Percentiles rank a stretch among this genome's conserved stretches.
Evolutionary conservation across 164 flowering plant genomes (phyloP).

Genomic region (Liquidambar formosana): DNA sequence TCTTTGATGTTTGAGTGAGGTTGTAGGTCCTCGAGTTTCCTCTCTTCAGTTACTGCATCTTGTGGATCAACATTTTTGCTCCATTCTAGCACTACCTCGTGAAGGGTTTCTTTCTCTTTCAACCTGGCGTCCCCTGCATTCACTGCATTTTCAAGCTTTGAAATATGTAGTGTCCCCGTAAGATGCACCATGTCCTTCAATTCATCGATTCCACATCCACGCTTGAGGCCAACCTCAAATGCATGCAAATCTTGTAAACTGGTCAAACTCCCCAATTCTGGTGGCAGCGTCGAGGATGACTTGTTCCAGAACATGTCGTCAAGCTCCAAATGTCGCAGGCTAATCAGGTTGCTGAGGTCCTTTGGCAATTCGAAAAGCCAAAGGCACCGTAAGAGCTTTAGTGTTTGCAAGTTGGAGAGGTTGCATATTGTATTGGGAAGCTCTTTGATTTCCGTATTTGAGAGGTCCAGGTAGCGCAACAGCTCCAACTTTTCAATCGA

Average conservation of each 20-base stretch:
- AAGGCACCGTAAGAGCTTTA: slow-evolving; percentile 18
- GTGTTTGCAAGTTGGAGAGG: slow-evolving; percentile 15
- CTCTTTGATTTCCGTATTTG: slow-evolving; percentile 11
- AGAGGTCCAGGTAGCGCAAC: slow-evolving; percentile 18
- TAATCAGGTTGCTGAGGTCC: slow-evolving; percentile 1
- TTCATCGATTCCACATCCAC: slow-evolving; percentile 17
- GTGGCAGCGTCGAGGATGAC: slow-evolving; percentile 4
- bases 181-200: slow-evolving; percentile 1
- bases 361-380: slow-evolving; percentile 14
- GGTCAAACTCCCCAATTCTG: slow-evolving; percentile 4
- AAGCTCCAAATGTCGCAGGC: slow-evolving; percentile 15
- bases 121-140: slow-evolving; percentile 12
- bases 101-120: slow-evolving; percentile 9
- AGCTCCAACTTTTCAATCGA: slow-evolving; percentile 17
- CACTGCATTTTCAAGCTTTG: slow-evolving; percentile 14
- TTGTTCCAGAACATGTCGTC: slow-evolving; percentile 21
- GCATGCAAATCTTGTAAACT: slow-evolving; percentile 8
- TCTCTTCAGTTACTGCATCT: neutral
- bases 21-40: slow-evolving; percentile 6
- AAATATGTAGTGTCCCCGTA: slow-evolving; percentile 12
- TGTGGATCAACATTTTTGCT: neutral
- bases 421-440: slow-evolving; percentile 23
- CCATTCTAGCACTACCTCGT: slow-evolving; percentile 15
- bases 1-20: slow-evolving; percentile 12
- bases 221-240: slow-evolving; percentile 5